These are phyloP conservation scores for Clonostachys byssicola DNA, from an alignment of 2,329 filamentous ascomycete genomes.

Conservation along the genomic window DNA sequence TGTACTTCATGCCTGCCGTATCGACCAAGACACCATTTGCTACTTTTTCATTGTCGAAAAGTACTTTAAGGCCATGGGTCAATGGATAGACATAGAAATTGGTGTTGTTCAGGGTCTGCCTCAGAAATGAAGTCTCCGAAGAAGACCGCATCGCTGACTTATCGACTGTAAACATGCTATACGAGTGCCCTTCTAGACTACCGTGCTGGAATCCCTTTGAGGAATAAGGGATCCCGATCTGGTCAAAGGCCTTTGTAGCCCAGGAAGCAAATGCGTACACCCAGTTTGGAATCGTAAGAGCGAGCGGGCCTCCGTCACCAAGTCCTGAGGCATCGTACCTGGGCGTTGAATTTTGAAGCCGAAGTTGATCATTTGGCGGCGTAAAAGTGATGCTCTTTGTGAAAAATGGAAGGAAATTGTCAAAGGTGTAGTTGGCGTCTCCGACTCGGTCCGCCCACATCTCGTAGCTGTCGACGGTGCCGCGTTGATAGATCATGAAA, in stretches of 20 bases:
- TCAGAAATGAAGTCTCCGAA: constrained; percentile 16
- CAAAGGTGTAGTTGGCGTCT: constrained; percentile 17
- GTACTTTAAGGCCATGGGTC: constrained; percentile 36
- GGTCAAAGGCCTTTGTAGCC: constrained; percentile 13
- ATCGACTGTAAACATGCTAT: neutral
- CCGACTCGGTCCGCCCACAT: constrained; percentile 21
- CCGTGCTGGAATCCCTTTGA: constrained; percentile 11
- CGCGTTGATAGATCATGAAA: neutral
- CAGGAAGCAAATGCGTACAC: constrained; percentile 10
- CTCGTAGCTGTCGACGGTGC: neutral
- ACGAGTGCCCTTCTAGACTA: constrained; percentile 12
- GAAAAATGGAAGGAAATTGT: constrained; percentile 22
- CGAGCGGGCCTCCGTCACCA: constrained; percentile 12
- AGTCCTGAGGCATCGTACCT: constrained; percentile 8
- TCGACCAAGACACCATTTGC: constrained; percentile 6
- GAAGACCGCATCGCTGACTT: constrained; percentile 13
- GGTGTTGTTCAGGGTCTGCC: constrained; percentile 12
- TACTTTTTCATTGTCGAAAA: constrained; percentile 24
- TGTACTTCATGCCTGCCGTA: constrained; percentile 3
- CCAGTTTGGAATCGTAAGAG: constrained; percentile 15
- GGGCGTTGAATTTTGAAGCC: constrained; percentile 7
- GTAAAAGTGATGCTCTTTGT: constrained; percentile 20
- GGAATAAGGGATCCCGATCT: constrained; percentile 14
- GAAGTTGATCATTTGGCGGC: constrained; percentile 12
- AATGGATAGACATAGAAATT: constrained; percentile 30